phyloP scores from a whole-genome alignment of 148 eudicot species.

The Chenopodium berlandieri region DNA sequence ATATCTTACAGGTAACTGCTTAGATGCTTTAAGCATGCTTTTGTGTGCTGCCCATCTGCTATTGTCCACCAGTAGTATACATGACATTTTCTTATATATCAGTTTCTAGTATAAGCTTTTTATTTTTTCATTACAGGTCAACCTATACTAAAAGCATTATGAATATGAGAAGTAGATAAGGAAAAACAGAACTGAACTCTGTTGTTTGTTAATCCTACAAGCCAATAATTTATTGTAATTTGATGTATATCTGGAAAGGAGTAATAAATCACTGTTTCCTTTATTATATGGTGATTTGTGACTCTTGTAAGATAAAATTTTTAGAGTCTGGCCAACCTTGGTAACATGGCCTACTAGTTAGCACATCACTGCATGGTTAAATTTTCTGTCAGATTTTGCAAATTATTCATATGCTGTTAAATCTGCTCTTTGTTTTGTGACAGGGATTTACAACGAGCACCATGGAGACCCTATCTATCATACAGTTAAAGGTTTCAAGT shows the following conservation, averaged over 20 bases:
- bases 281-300: too few relatives aligned
- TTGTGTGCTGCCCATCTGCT: too few relatives aligned
- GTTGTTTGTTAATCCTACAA: neutral
- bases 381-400: neutral
- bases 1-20: conserved; percentile 65
- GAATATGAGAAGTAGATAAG: neutral
- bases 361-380: neutral
- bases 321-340: neutral
- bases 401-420: neutral
- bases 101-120: too few relatives aligned
- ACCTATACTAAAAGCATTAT: too few relatives aligned
- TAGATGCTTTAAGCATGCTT: neutral
- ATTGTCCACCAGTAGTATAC: too few relatives aligned
- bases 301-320: too few relatives aligned
- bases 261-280: neutral
- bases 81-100: too few relatives aligned
- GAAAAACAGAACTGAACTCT: neutral
- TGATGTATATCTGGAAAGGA: neutral
- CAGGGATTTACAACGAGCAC: conserved; percentile 65
- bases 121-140: too few relatives aligned
- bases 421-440: conserved; percentile 13
- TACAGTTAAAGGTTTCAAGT: conserved; percentile 66
- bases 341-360: neutral
- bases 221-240: neutral
- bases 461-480: conserved; percentile 56